Conservation (phyloP, 768 basidiomycete species). For the Baorangia bicolor region DNA sequence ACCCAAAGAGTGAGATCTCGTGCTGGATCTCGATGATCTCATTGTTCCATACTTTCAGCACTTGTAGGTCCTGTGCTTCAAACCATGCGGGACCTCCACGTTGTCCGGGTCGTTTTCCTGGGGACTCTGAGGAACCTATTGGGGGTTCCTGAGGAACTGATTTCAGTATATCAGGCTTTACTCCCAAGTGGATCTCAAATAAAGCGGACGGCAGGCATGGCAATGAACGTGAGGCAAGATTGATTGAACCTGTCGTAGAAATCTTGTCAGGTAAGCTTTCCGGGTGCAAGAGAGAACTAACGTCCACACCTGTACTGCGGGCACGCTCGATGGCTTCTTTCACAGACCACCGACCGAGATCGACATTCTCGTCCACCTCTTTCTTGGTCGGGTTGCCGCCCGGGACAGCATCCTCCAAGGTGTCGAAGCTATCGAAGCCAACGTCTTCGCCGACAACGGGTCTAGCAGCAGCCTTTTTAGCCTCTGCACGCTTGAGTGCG, state of each 20-base stretch:
- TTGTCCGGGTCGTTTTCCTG: conserved; percentile 41
- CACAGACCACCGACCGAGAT: conserved; percentile 59
- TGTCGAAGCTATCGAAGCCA: conserved; percentile 38
- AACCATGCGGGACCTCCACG: conserved; percentile 65
- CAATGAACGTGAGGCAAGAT: conserved; percentile 71
- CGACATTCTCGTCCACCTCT: conserved; percentile 49
- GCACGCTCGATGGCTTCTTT: conserved; percentile 77
- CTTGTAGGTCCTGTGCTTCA: conserved; percentile 74
- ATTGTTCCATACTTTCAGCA: conserved; percentile 79
- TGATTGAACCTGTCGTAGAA: conserved; percentile 59
- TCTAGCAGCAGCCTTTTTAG: conserved; percentile 51
- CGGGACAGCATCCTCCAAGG: conserved; percentile 51
- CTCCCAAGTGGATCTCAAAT: conserved; percentile 76
- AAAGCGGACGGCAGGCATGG: conserved; percentile 73
- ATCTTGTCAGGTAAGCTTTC: conserved; percentile 48
- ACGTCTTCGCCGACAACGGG: conserved; percentile 25
- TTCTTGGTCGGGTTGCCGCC: conserved; percentile 21
- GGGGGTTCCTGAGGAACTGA: conserved; percentile 63
- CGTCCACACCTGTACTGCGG: conserved; percentile 65
- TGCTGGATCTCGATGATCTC: conserved; percentile 76
- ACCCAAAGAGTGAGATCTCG: conserved; percentile 83
- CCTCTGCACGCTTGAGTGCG: conserved; percentile 75
- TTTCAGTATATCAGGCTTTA: conserved; percentile 69
- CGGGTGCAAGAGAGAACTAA: conserved; percentile 32
- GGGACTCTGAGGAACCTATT: conserved; percentile 37